phyloP scores from a whole-genome alignment of 2,329 filamentous ascomycete genomes.

The Botryotinia calthae region DNA sequence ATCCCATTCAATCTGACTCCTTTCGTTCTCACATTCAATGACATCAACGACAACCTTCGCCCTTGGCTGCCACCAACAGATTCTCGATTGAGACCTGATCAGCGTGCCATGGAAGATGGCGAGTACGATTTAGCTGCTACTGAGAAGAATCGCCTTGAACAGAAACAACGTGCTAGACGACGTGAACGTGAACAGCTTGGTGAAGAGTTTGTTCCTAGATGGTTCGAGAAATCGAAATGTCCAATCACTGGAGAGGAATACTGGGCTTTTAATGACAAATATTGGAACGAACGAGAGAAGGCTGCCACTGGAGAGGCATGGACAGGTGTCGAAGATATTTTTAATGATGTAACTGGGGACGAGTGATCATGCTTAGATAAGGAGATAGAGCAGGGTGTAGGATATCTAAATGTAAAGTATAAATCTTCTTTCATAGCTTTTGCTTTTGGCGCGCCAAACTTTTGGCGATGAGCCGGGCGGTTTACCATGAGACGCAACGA shows the following conservation, averaged over 20 bases:
- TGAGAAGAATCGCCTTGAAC: constrained; percentile 93
- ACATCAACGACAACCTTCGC: constrained; percentile 76
- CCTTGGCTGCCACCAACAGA: constrained; percentile 86
- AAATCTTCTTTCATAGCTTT: constrained; percentile 21
- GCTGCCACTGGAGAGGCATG: constrained; percentile 35
- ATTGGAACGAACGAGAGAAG: constrained; percentile 69
- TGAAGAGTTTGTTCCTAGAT: constrained; percentile 78
- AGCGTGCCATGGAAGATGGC: constrained; percentile 98
- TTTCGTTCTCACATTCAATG: constrained; percentile 92
- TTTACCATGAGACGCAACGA: neutral
- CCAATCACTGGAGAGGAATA: constrained; percentile 82
- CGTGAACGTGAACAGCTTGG: constrained; percentile 71
- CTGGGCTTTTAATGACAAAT: constrained; percentile 86
- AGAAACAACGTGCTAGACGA: constrained; percentile 79
- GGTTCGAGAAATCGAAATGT: constrained; percentile 75
- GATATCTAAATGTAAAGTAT: constrained; percentile 13
- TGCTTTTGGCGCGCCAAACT: neutral
- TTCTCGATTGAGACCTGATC: constrained; percentile 87
- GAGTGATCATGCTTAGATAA: neutral
- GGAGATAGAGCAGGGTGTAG: neutral
- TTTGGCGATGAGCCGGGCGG: neutral
- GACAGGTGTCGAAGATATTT: constrained; percentile 41
- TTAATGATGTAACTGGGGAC: constrained; percentile 24
- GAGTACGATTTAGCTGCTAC: constrained; percentile 88
- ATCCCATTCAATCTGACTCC: constrained; percentile 98